phyloP scores from a whole-genome alignment of 257 asterid species.

The Thymus mandschuricus region DNA sequence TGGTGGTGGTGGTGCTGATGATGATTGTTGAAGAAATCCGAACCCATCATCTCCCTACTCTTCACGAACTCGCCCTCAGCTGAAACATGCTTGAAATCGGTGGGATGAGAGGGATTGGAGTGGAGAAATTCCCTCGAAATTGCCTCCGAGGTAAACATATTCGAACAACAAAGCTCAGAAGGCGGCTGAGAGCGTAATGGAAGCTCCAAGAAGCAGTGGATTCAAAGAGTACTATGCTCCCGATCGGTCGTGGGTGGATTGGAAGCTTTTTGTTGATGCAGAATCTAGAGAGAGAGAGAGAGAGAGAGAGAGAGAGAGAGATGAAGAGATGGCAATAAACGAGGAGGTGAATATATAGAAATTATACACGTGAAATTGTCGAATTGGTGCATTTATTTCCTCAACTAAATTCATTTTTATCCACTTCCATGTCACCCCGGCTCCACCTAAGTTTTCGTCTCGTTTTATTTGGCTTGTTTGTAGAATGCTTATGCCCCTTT shows the following conservation, averaged over 20 bases:
- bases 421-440: slow-evolving; percentile 30
- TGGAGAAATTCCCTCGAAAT: slow-evolving; percentile 39
- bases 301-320: background rate
- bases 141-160: slow-evolving; percentile 32
- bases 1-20: slow-evolving; percentile 17
- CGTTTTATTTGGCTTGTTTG: no score
- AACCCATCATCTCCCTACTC: slow-evolving; percentile 40
- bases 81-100: slow-evolving; percentile 37
- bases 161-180: background rate
- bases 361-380: slow-evolving; percentile 32
- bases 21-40: slow-evolving; percentile 38
- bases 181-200: slow-evolving; percentile 15
- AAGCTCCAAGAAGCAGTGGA: background rate
- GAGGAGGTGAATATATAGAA: background rate
- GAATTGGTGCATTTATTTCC: slow-evolving; percentile 4
- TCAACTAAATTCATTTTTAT: slow-evolving; percentile 19
- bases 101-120: slow-evolving; percentile 21
- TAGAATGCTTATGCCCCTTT: no score
- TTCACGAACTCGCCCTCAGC: slow-evolving; percentile 45
- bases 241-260: background rate
- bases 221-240: background rate
- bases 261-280: background rate
- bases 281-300: slow-evolving; percentile 14
- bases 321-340: no score
- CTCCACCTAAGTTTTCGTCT: slow-evolving; percentile 21